Conservation (phyloP, 345 rosid species). For the Cardamine occulta region DNA sequence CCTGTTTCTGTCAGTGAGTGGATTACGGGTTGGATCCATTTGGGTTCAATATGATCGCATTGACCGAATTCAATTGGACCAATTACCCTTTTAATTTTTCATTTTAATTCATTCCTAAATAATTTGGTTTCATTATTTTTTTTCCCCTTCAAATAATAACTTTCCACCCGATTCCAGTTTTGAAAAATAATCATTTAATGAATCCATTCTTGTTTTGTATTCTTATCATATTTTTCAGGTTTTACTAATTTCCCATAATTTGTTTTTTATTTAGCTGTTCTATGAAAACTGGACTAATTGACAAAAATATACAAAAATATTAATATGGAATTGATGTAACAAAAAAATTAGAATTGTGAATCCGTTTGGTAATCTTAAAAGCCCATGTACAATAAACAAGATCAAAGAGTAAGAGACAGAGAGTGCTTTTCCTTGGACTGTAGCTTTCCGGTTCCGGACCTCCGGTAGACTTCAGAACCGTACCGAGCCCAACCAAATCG, state of each 20-base stretch:
- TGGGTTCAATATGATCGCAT: background rate
- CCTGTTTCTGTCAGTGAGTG: slow-evolving; percentile 22
- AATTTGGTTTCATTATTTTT: no score
- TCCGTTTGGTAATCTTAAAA: background rate
- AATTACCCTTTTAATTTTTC: background rate
- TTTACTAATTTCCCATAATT: background rate
- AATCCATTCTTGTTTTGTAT: no score
- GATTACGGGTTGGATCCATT: background rate
- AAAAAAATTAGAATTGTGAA: background rate
- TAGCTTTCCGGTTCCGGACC: no score
- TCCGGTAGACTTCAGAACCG: background rate
- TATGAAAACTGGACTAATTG: background rate
- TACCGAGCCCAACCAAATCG: background rate
- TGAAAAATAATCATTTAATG: no score
- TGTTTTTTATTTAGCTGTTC: background rate
- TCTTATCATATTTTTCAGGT: no score
- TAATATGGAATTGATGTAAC: background rate
- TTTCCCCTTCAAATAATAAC: no score
- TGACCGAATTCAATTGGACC: background rate
- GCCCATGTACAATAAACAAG: background rate
- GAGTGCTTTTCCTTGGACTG: background rate
- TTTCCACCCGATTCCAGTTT: no score
- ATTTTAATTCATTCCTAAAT: no score
- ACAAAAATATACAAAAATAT: no score
- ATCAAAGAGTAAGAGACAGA: background rate